These are phyloP conservation scores for Macrophomina tecta DNA, from an alignment of 2,329 filamentous ascomycete species.

Conservation along the genomic window DNA sequence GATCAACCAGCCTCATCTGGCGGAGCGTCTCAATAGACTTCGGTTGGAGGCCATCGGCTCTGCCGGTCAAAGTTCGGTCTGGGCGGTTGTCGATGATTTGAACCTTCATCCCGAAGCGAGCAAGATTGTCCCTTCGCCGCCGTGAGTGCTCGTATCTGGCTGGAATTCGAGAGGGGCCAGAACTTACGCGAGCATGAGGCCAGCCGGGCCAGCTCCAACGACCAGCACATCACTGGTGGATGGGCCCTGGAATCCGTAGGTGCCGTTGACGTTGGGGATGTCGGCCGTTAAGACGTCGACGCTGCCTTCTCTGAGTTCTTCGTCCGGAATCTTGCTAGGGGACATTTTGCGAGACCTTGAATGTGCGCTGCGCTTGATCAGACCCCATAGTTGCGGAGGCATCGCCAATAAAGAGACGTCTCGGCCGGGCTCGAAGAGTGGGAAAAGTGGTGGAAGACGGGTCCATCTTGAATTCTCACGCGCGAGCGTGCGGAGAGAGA, in stretches of 20 bases:
- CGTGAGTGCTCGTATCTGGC: too few relatives aligned
- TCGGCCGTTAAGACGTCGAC: conserved; percentile 30
- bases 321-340: conserved; percentile 36
- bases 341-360: conserved; percentile 41
- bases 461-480: conserved; percentile 9
- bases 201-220: conserved; percentile 51
- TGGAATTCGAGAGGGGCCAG: neutral
- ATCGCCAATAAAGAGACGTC: conserved; percentile 20
- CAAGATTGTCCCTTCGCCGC: conserved; percentile 58
- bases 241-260: neutral
- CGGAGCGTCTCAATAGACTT: conserved; percentile 80
- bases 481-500: conserved; percentile 1
- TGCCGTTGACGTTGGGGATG: conserved; percentile 27
- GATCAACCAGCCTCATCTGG: conserved; percentile 75
- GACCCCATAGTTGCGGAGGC: conserved; percentile 28
- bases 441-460: conserved; percentile 25
- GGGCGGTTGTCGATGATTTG: conserved; percentile 72
- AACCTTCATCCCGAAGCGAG: conserved; percentile 69
- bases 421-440: conserved; percentile 25
- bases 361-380: conserved; percentile 30
- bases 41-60: conserved; percentile 75
- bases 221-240: conserved; percentile 49
- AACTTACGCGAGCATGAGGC: conserved; percentile 51
- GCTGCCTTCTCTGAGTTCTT: conserved; percentile 38
- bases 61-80: conserved; percentile 70